Base-by-base conservation (phyloP, 2,329 filamentous ascomycete genomes). In the Plectosphaerella plurivora region DNA sequence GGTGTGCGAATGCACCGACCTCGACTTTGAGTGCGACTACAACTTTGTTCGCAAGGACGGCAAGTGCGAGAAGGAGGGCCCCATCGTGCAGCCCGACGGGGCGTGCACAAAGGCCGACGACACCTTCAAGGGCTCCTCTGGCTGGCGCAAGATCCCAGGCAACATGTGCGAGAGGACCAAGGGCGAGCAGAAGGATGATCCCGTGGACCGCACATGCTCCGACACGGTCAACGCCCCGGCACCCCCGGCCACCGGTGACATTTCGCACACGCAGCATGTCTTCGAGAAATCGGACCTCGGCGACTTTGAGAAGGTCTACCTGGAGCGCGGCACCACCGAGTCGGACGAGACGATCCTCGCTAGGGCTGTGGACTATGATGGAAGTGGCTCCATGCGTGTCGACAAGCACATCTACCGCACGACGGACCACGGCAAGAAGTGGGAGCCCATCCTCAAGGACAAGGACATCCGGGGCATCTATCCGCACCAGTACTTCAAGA, bases 11-110 rank as follows among this genome's bases (percentile, higher is more conserved):
- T 99, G 94, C 69, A 84, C 86, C 1, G 83, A 88, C 53, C 75
- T 78, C 35, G 95, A 99, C 68, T 99, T 96, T 66, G 94, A 99
- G 71, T 99, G 94, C 67, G 93, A 97, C 65, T 96, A 89, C 76
- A 95, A 96, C 68, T 97, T 96, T 66, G 74, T 84, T 54, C 82
- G 82, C 60, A 45, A 50, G 24, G 77, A 78, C 52, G 77, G 78
- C 36, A 75, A 82, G 4, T 78, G 81, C 50, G 82, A 81, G 48
- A 78, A 86, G 56, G 81, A 77, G 24, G 84, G 82, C 0, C 74
- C 81, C 3, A 68, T 96, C 44, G 67, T 76, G 3, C 74, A 84
- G 2, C 91, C 92, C 0, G 79, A 88, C 46, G 89, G 83, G 8
- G 79, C 82, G 25, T 99, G 94, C 69, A 83, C 88, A 36, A 79